Conservation (phyloP, 2,329 filamentous ascomycete genomes). For the Zymoseptoria ardabiliae region DNA sequence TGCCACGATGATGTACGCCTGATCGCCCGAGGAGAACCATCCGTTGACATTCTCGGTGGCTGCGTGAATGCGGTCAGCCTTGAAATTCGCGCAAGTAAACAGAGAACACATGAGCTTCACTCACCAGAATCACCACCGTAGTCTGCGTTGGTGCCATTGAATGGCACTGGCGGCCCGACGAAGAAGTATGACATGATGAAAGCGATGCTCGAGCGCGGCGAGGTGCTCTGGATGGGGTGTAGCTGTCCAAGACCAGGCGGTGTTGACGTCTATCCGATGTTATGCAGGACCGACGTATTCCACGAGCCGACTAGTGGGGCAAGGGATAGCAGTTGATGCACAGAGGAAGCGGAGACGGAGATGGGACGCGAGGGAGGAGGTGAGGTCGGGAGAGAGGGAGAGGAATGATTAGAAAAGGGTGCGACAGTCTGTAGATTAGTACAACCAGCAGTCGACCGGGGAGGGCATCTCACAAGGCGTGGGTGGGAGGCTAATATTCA, state of each 20-base stretch:
- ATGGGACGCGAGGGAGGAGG: not conserved
- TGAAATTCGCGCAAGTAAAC: not conserved
- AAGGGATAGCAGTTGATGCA: not conserved
- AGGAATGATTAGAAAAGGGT: not conserved
- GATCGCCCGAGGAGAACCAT: constrained; percentile 87
- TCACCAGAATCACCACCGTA: constrained; percentile 73
- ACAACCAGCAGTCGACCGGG: not conserved
- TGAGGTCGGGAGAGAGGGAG: not conserved
- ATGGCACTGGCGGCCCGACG: constrained; percentile 38
- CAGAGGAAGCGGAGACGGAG: not conserved
- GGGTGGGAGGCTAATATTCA: too few species aligned
- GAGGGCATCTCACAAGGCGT: not conserved
- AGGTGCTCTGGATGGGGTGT: not conserved
- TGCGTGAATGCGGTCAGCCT: constrained; percentile 33
- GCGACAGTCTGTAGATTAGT: not conserved
- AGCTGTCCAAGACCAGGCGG: not conserved
- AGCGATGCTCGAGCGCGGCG: not conserved
- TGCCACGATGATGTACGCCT: constrained; percentile 84
- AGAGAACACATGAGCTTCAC: constrained; percentile 30
- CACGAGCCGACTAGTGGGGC: not conserved
- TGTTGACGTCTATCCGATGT: not conserved
- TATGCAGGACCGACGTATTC: not conserved
- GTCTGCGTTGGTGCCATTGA: constrained; percentile 50
- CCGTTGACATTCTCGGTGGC: constrained; percentile 85
- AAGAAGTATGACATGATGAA: constrained; percentile 43